Percentiles rank a stretch among this genome's conserved stretches.
Evolutionary conservation across 2,329 filamentous ascomycete genomes (phyloP).

Genomic region (Zymoseptoria crescenta): DNA sequence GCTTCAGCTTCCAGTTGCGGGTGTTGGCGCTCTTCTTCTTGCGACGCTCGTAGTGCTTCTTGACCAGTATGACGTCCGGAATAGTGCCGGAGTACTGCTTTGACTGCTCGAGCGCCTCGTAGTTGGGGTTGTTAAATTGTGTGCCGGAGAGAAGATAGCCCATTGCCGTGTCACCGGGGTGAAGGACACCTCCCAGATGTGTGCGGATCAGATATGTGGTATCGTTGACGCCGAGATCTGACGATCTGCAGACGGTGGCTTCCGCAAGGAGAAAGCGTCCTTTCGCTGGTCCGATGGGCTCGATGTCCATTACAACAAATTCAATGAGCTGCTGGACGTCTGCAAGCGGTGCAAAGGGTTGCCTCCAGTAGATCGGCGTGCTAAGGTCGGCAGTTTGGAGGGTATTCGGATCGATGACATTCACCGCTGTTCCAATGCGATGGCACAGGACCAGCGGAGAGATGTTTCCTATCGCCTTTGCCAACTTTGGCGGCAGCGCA

Average conservation of each 20-base stretch:
- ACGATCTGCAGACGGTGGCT: constrained; percentile 76
- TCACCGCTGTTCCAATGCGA: constrained; percentile 80
- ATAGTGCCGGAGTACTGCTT: constrained; percentile 69
- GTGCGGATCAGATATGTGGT: constrained; percentile 83
- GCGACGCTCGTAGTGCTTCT: constrained; percentile 88
- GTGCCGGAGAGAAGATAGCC: constrained; percentile 86
- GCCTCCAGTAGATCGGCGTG: constrained; percentile 78
- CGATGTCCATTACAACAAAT: constrained; percentile 92
- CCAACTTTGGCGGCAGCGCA: constrained; percentile 82
- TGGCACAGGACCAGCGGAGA: constrained; percentile 78
- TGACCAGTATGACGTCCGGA: constrained; percentile 89
- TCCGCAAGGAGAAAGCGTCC: constrained; percentile 82
- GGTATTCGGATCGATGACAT: constrained; percentile 81
- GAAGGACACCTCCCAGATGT: constrained; percentile 76
- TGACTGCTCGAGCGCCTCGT: constrained; percentile 72
- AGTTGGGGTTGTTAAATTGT: constrained; percentile 86
- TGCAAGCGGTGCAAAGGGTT: constrained; percentile 74
- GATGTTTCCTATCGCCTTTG: constrained; percentile 82
- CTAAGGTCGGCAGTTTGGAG: constrained; percentile 85
- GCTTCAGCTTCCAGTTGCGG: constrained; percentile 89
- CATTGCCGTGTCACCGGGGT: constrained; percentile 84
- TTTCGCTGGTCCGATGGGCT: constrained; percentile 64
- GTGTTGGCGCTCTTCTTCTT: constrained; percentile 55
- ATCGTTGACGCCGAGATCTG: constrained; percentile 80
- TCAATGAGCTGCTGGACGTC: constrained; percentile 81